Base-by-base conservation (phyloP, 805 yeast species). In the Saccharomycopsis synnaedendra region DNA sequence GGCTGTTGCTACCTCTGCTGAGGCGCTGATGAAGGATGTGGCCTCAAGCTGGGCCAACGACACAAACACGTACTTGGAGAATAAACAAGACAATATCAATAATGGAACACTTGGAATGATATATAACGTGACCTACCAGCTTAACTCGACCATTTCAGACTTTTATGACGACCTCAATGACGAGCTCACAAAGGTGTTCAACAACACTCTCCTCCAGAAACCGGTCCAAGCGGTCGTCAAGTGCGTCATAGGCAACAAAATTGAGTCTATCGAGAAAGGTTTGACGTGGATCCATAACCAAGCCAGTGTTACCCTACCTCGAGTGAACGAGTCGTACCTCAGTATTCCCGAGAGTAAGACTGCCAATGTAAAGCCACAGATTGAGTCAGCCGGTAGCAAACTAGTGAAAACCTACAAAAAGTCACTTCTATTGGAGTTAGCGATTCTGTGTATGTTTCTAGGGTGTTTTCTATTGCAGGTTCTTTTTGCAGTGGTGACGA, bases 211-310 rank as follows among this genome's bases (percentile, higher is more conserved):
- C 0, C 64, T 90, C 7, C 75, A 78, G 42, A 60, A 60, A 1
- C 84, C 94, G 0, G 69, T 87, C 42, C 70, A 72, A 32, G 71
- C 81, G 0, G 77, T 87, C 0, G 83, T 89, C 3, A 78, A 80
- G 33, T 90, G 98, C 65, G 76, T 85, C 3, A 68, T 93, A 37
- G 90, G 85, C 11, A 69, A 82, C 43, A 93, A 90, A 57, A 61
- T 90, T 5, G 69, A 69, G 9, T 69, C 72, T 28, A 67, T 87
- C 3, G 84, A 84, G 53, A 59, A 74, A 32, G 97, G 94, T 0
- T 63, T 89, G 47, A 73, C 80, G 1, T 93, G 97, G 97, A 65
- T 88, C 1, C 69, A 81, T 55, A 66, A 80, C 35, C 68, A 84
- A 53, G 69, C 88, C 3, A 68, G 76, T 10, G 63, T 88, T 2